Evolutionary conservation across 306 rosid genomes (phyloP).

Genomic region (Castanospermum australe): DNA sequence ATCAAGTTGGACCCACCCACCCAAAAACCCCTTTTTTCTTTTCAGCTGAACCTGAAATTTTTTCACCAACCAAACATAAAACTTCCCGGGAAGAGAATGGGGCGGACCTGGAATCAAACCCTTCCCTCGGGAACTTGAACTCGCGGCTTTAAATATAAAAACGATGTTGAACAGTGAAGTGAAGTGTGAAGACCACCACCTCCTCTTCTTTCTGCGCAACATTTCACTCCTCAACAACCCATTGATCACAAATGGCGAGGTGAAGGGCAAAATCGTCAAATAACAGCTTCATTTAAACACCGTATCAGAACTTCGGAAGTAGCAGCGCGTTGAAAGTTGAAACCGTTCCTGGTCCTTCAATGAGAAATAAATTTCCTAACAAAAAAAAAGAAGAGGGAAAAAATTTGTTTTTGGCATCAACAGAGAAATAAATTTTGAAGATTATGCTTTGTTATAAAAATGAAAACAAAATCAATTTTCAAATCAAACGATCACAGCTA

Average conservation of each 20-base stretch:
- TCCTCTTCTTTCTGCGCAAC: background rate
- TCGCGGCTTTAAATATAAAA: background rate
- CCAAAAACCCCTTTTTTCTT: conserved; percentile 12
- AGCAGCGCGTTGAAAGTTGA: too few relatives aligned
- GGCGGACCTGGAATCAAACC: background rate
- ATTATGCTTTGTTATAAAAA: background rate
- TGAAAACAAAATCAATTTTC: background rate
- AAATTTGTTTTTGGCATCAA: too few relatives aligned
- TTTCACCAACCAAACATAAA: conserved; percentile 34
- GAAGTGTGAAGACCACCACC: background rate
- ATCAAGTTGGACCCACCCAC: conserved; percentile 43
- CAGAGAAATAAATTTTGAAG: too few relatives aligned
- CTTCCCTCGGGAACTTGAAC: background rate
- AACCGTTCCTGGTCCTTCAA: too few relatives aligned
- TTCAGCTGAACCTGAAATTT: conserved; percentile 13
- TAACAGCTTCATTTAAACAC: background rate
- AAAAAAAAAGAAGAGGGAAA: too few relatives aligned
- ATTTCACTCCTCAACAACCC: too few relatives aligned
- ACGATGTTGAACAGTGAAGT: background rate
- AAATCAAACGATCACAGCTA: background rate
- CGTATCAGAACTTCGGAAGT: too few relatives aligned
- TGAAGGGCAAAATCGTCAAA: background rate
- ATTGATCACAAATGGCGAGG: background rate
- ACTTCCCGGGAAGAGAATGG: background rate
- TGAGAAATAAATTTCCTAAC: too few relatives aligned